phyloP scores from a whole-genome alignment of 371 early-diverging fungal species.

The Mortierella sp. region DNA sequence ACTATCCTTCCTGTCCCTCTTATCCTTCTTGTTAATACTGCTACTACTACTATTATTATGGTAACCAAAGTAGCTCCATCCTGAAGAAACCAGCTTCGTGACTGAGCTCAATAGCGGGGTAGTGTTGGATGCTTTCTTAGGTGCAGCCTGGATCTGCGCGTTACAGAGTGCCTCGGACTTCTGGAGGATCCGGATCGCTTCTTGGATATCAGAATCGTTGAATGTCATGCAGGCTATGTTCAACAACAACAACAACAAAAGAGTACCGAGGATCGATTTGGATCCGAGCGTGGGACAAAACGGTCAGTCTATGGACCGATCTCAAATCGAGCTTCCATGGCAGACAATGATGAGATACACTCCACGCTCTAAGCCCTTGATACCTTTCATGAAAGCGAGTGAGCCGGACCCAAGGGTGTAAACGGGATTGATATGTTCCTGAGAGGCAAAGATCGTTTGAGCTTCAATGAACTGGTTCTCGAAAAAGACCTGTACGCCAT shows the following conservation, averaged over 20 bases:
- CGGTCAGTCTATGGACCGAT: background rate
- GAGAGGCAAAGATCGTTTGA: conserved; percentile 44
- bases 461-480: conserved; percentile 67
- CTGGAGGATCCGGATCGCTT: conserved; percentile 58
- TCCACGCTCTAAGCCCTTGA: background rate
- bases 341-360: no score
- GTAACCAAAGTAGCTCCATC: conserved; percentile 47
- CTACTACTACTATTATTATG: conserved; percentile 12
- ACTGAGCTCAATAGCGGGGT: conserved; percentile 28
- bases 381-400: conserved; percentile 52
- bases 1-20: no score
- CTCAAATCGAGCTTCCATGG: background rate
- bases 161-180: conserved; percentile 61
- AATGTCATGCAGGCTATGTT: conserved; percentile 59
- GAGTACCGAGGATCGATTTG: conserved; percentile 1
- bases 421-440: conserved; percentile 46
- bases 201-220: conserved; percentile 60
- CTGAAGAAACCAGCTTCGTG: conserved; percentile 49
- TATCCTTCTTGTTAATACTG: background rate
- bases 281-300: background rate
- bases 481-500: conserved; percentile 62
- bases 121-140: conserved; percentile 55
- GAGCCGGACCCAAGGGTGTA: conserved; percentile 52
- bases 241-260: background rate
- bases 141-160: conserved; percentile 63